Base-by-base conservation (phyloP, 2,329 filamentous ascomycete species). In the Sporothrix protearum region DNA sequence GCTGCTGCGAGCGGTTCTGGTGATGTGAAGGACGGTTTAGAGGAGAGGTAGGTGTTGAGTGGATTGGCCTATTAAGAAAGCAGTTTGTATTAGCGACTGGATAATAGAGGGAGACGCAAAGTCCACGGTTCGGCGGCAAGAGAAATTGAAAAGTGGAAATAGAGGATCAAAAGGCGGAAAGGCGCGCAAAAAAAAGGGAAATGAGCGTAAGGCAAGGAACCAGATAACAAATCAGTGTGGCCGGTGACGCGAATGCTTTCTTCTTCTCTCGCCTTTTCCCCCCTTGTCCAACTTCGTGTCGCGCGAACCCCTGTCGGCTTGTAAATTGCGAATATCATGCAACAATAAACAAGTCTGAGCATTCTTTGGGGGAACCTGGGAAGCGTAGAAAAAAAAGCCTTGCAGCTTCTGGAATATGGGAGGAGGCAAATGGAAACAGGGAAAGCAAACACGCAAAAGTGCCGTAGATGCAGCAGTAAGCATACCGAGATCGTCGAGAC, bases 1-100 rank as follows among this genome's bases (percentile, higher is more conserved):
- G 93, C 90, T 61, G 96, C 96, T 64, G 96, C 96, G 73, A 99
- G 83, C 3, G 96, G 96, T 79, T 95, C 89, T 57, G 96, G 96
- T 61, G 94, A 97, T 42, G 95, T 95, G 81, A 97, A 99, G 69
- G 88, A 88, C 57, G 96, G 94, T 79, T 96, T 95, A 39, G 94
- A 96, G 71, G 91, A 92, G 72, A 99, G 87, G 79, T 96, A 97
- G 63, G 96, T 99, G 81, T 98, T 97, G 74, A 99, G 84, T 70
- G 96, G 96, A 81, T 99, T 99, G 76, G 95, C 96, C 89, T 91
- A 77, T 79, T 14, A 47, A 47, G 42, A 47, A 3, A 74, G 36
- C 71, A 33, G 22, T 69, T 80, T 78, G 81, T 81, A 83, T 88
- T 84, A 87, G 85, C 80, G 74, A 70, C 74, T 80, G 77, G 76